Base-by-base conservation (phyloP, 1,284 basidiomycete species). In the Boletus semigastroideus region DNA sequence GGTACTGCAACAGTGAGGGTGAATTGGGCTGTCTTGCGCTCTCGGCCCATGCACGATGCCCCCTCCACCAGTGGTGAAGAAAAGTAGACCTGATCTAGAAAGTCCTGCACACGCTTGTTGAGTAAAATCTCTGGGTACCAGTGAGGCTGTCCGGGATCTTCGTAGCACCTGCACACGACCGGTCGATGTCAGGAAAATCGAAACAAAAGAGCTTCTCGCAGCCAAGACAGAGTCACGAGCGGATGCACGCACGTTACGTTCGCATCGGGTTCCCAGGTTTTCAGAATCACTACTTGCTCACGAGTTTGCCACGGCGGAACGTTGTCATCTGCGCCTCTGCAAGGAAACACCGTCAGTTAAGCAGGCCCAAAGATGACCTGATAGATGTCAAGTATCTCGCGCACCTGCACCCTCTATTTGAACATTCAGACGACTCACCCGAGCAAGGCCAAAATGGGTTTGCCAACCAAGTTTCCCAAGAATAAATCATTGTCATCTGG, bases 401-500 rank as follows among this genome's bases (percentile, higher is more conserved):
- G 2, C 22, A 11, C 8, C 7, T 10, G 13, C 27, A 10, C 11
- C 17, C 20, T 28, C 27, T 6, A 27, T n/a, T n/a, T n/a, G 16
- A 27, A n/a, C 0, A 28, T 31, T 27, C 20, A 42, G 52, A 47
- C 20, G 10, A 61, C 81, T 46, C 63, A 84, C 79, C 92, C 93
- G 59, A 94, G 89, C 43, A 94, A 77, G 5, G 86, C 89, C 13
- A 94, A 73, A 3, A 92, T 72, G 0, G 87, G 85, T 0, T 78
- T 83, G 31, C 83, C 77, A 1, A 82, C 83, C 22, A 90, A 64
- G 59, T 95, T 96, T 6, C 86, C 82, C 10, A 92, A 63, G 70
- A 92, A 87, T 9, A 95, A 68, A 61, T 95, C 92, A 64, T 96
- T 93, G 67, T 94, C 89, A 63, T 93, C 93, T 10, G 87, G 82